phyloP scores from a whole-genome alignment of 768 basidiomycete genomes.

The Boletus eberwhitei region DNA sequence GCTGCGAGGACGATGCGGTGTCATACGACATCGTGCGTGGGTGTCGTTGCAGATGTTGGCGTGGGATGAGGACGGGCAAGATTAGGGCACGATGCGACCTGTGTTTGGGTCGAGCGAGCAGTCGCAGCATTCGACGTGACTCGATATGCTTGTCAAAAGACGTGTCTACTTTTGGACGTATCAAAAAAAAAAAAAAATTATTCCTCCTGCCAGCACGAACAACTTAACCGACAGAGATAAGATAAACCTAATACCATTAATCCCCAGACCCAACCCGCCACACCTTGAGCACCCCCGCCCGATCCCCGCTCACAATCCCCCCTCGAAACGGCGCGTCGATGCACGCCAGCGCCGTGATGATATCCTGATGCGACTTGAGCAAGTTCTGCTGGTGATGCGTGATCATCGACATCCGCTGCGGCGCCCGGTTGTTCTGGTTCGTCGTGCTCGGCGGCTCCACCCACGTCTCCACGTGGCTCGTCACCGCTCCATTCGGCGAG shows the following conservation, averaged over 20 bases:
- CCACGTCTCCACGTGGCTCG: constrained; percentile 66
- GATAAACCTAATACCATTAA: constrained; percentile 1
- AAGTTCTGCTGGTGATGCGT: constrained; percentile 82
- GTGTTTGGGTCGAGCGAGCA: constrained; percentile 29
- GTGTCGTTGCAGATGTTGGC: not conserved
- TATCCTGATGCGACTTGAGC: constrained; percentile 85
- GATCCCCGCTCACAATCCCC: constrained; percentile 88
- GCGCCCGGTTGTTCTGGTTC: constrained; percentile 60
- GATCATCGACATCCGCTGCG: constrained; percentile 74
- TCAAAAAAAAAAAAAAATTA: not conserved
- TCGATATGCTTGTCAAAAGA: not conserved
- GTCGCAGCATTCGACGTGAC: constrained; percentile 32
- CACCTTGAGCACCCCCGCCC: constrained; percentile 86
- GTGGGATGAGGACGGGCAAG: constrained; percentile 3
- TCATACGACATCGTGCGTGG: constrained; percentile 46
- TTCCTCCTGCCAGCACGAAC: no score
- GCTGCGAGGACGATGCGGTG: constrained; percentile 49
- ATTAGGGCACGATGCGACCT: constrained; percentile 24
- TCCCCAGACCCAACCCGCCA: constrained; percentile 70
- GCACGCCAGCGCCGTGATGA: constrained; percentile 79
- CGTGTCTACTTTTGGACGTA: constrained; percentile 26
- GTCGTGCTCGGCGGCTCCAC: constrained; percentile 38
- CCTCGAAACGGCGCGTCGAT: constrained; percentile 93
- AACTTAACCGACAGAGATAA: not conserved
- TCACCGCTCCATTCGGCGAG: constrained; percentile 40